Evolutionary conservation across 495 filamentous ascomycete species (phyloP).

Genomic region (Acidiella bohemica): DNA sequence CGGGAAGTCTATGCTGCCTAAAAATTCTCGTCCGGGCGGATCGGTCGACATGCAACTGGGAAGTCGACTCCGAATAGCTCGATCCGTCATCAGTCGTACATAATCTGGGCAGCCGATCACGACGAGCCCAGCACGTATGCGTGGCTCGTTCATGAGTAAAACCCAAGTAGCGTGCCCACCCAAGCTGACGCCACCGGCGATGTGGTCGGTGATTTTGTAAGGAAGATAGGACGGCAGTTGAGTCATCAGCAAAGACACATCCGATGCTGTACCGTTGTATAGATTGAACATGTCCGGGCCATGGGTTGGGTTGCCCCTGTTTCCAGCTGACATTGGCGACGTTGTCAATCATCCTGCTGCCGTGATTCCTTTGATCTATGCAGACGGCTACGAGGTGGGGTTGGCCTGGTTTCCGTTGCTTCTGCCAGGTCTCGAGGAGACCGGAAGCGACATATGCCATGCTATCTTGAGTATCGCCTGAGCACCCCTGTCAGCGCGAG

Average conservation of each 20-base stretch:
- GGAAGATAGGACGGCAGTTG: conserved; percentile 67
- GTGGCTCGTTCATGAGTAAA: conserved; percentile 58
- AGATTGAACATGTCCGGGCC: conserved; percentile 76
- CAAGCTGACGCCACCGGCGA: conserved; percentile 52
- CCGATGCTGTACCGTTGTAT: conserved; percentile 37
- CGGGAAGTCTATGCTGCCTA: conserved; percentile 68
- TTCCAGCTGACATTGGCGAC: conserved; percentile 62
- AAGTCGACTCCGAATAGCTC: conserved; percentile 59
- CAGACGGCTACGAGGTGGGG: conserved; percentile 60
- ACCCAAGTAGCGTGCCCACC: conserved; percentile 87
- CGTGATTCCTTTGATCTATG: conserved; percentile 88
- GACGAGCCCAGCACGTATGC: conserved; percentile 59
- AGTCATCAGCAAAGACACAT: conserved; percentile 58
- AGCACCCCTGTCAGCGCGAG: too few relatives aligned
- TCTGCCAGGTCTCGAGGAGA: conserved; percentile 47
- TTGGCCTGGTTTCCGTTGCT: conserved; percentile 18
- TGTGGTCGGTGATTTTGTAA: conserved; percentile 39
- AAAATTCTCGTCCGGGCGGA: conserved; percentile 47
- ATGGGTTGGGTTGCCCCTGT: conserved; percentile 65
- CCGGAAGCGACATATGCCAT: conserved; percentile 51
- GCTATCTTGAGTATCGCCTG: conserved; percentile 47
- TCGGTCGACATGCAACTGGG: conserved; percentile 40
- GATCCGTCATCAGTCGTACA: conserved; percentile 60
- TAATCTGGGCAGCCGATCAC: conserved; percentile 89
- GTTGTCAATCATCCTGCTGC: conserved; percentile 46